phyloP scores from a whole-genome alignment of 257 asterid genomes.

The Solanum boliviense region DNA sequence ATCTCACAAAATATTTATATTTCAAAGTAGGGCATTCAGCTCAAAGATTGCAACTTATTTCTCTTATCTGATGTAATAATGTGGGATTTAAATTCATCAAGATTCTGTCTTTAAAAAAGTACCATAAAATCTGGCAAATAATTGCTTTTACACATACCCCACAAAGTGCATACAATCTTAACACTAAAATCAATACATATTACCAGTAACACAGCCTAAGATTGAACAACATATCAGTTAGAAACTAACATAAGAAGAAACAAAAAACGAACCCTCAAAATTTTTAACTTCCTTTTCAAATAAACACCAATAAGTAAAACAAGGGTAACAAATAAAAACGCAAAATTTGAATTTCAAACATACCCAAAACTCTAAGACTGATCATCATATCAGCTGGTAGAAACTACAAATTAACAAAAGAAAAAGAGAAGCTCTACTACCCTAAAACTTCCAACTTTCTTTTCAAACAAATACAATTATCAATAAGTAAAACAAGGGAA shows the following conservation, averaged over 20 bases:
- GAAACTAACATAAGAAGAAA: background rate
- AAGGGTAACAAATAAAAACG: background rate
- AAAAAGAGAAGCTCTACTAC: background rate
- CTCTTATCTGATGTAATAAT: background rate
- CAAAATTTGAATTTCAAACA: background rate
- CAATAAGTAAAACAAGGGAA: background rate
- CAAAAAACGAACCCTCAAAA: background rate
- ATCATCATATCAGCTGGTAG: background rate
- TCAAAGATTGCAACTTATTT: background rate
- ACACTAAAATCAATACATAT: background rate
- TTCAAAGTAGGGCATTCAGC: background rate
- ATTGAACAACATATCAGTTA: background rate
- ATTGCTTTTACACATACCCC: background rate
- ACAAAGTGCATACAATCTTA: background rate
- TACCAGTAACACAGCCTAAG: background rate
- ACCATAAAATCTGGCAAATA: background rate
- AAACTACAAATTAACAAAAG: background rate
- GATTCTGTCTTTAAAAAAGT: background rate
- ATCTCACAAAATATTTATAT: too few relatives aligned
- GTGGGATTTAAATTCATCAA: background rate
- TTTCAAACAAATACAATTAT: background rate
- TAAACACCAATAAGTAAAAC: background rate
- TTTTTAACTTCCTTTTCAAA: background rate
- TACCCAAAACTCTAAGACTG: background rate
- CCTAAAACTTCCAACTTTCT: background rate